phyloP scores from a whole-genome alignment of 345 rosid species.

The Eucalyptus cloeziana region DNA sequence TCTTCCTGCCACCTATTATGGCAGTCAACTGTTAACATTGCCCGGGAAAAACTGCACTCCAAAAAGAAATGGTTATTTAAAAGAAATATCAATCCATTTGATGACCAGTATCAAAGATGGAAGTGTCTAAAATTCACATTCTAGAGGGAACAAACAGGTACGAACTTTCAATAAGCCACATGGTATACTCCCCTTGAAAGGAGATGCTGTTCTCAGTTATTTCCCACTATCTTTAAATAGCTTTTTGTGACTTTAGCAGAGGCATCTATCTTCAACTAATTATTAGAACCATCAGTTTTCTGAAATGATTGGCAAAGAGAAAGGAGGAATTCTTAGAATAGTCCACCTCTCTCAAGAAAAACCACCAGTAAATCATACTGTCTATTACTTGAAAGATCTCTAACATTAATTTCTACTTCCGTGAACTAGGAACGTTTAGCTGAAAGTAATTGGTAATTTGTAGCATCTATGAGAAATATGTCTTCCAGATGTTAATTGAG shows the following conservation, averaged over 20 bases:
- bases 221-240: background rate
- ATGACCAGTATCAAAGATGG: background rate
- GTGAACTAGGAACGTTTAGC: background rate
- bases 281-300: background rate
- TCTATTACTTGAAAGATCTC: background rate
- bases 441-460: background rate
- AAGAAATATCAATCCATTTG: background rate
- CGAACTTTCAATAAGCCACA: background rate
- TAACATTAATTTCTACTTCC: background rate
- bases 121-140: background rate
- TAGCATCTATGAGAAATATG: background rate
- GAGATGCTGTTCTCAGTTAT: background rate
- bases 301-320: background rate
- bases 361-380: background rate
- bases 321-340: background rate
- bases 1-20: background rate
- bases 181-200: background rate
- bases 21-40: background rate
- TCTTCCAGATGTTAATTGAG: background rate
- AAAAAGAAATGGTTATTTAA: background rate
- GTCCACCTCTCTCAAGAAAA: background rate
- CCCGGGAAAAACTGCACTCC: background rate
- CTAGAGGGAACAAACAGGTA: background rate
- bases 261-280: background rate
- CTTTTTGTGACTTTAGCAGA: background rate